Evolutionary conservation across 495 filamentous ascomycete genomes (phyloP).

Genomic region (Melanomma pulvis-pyrius): DNA sequence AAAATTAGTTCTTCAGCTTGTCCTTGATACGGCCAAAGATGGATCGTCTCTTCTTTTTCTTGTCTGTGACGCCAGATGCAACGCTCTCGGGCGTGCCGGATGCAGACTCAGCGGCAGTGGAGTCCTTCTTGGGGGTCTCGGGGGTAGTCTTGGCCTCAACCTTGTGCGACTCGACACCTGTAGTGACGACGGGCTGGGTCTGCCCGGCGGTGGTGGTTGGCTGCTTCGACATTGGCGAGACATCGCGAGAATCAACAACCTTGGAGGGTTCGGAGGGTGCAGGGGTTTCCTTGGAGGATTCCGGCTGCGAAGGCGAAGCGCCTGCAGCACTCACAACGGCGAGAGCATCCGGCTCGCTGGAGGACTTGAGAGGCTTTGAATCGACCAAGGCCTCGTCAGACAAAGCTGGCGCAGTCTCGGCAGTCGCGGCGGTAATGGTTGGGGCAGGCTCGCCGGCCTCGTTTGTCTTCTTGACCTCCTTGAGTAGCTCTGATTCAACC

Average conservation of each 20-base stretch:
- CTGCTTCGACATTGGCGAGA: conserved; percentile 44
- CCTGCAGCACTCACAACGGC: conserved; percentile 7
- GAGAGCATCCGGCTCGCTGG: conserved; percentile 27
- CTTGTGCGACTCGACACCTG: conserved; percentile 36
- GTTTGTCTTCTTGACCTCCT: conserved; percentile 31
- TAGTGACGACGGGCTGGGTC: conserved; percentile 39
- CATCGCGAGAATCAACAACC: conserved; percentile 36
- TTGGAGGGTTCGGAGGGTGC: background rate
- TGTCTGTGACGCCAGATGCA: conserved; percentile 44
- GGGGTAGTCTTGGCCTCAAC: conserved; percentile 29
- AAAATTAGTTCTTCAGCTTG: conserved; percentile 45
- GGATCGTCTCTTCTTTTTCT: conserved; percentile 62
- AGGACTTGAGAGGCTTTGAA: conserved; percentile 35
- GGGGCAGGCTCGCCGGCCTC: conserved; percentile 44
- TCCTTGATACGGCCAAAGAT: conserved; percentile 63
- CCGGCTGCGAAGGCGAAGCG: conserved; percentile 7
- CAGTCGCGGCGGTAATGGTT: conserved; percentile 7
- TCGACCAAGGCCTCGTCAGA: conserved; percentile 31
- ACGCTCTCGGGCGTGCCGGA: conserved; percentile 42
- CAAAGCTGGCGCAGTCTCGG: conserved; percentile 10
- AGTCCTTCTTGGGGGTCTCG: conserved; percentile 33
- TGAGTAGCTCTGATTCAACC: conserved; percentile 55
- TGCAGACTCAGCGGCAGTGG: conserved; percentile 13
- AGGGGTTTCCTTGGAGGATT: conserved; percentile 1
- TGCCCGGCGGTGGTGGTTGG: conserved; percentile 28